Evolutionary conservation across 2,329 filamentous ascomycete genomes (phyloP).

Genomic region (Aspergillus viridinutans): DNA sequence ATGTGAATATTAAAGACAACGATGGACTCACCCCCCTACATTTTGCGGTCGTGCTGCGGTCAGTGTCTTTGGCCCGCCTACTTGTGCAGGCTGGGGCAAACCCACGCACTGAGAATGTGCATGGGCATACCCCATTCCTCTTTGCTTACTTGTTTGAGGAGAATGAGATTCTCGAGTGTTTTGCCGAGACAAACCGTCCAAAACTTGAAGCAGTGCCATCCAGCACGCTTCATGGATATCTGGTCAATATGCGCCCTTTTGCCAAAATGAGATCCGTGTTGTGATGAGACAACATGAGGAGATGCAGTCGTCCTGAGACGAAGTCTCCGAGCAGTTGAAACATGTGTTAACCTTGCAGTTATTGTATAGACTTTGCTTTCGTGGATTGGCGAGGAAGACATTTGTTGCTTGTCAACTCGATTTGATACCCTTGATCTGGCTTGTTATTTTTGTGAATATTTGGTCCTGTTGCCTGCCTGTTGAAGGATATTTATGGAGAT

Average conservation of each 20-base stretch:
- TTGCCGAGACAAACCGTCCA: background rate
- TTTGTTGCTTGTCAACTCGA: background rate
- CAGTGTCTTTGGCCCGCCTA: background rate
- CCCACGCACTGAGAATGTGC: too few relatives aligned
- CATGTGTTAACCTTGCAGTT: background rate
- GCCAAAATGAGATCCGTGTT: background rate
- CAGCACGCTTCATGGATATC: background rate
- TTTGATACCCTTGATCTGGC: background rate
- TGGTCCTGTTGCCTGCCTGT: background rate
- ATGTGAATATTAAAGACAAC: background rate
- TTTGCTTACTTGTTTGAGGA: background rate
- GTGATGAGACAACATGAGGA: too few relatives aligned
- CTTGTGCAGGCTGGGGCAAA: background rate
- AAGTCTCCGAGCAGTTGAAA: background rate
- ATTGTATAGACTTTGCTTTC: background rate
- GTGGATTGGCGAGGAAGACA: background rate
- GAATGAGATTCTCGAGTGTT: background rate
- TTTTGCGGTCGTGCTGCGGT: background rate
- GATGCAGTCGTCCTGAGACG: background rate
- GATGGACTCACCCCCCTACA: background rate
- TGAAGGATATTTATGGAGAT: background rate
- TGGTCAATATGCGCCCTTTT: background rate
- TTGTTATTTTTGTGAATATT: background rate
- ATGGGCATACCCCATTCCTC: background rate
- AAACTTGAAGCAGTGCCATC: background rate